phyloP scores from a whole-genome alignment of 192 early-diverging fungal species.

The Piromyces finnis region DNA sequence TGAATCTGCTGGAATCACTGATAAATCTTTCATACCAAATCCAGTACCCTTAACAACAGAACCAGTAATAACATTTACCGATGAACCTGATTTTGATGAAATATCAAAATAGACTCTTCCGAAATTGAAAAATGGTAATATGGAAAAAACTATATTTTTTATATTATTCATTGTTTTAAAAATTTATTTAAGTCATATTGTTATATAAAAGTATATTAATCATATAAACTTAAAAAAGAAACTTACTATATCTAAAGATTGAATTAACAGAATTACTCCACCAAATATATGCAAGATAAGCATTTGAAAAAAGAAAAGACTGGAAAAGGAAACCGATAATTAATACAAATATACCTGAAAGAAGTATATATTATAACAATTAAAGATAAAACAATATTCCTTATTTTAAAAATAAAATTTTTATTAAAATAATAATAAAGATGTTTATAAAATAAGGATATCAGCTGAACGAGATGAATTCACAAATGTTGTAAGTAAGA shows the following conservation, averaged over 20 bases:
- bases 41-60: neutral
- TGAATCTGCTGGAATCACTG: neutral
- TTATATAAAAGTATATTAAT: no score
- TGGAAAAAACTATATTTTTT: neutral
- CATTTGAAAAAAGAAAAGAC: slow-evolving; percentile 21
- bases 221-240: no score
- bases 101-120: slow-evolving; percentile 56
- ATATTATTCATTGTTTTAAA: no score
- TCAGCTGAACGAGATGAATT: slow-evolving; percentile 30
- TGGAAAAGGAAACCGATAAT: slow-evolving; percentile 61
- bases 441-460: neutral
- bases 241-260: neutral
- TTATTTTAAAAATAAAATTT: no score
- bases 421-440: no score
- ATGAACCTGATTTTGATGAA: slow-evolving; percentile 12
- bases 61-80: neutral
- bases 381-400: neutral
- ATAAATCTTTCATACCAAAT: neutral
- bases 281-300: slow-evolving; percentile 26
- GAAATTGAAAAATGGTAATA: slow-evolving; percentile 36
- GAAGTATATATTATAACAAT: slow-evolving; percentile 3
- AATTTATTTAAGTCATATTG: no score
- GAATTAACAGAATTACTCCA: slow-evolving; percentile 10
- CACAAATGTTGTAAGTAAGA: slow-evolving; percentile 50
- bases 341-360: slow-evolving; percentile 62